phyloP scores from a whole-genome alignment of 768 basidiomycete genomes.

The Aureoboletus auriporus region DNA sequence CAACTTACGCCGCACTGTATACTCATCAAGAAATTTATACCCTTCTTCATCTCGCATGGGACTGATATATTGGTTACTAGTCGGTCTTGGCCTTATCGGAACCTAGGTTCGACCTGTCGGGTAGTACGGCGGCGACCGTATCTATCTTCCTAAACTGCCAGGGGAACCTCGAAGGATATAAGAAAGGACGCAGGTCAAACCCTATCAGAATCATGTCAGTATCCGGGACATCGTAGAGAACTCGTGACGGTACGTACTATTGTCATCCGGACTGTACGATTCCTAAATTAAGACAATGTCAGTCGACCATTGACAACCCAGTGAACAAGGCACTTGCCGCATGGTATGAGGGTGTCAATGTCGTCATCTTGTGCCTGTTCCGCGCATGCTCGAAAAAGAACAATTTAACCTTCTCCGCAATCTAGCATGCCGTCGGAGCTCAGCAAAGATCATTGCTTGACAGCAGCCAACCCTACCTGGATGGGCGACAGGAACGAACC shows the following conservation, averaged over 20 bases:
- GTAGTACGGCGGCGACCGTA: slow-evolving; percentile 69
- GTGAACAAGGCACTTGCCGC: slow-evolving; percentile 53
- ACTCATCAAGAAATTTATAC: slow-evolving; percentile 1
- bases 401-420: slow-evolving; percentile 94
- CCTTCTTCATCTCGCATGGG: background rate
- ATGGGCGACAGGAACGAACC: slow-evolving; percentile 76
- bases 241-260: slow-evolving; percentile 52
- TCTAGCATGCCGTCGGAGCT: slow-evolving; percentile 33
- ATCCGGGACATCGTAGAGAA: no score
- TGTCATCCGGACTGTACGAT: slow-evolving; percentile 95
- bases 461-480: slow-evolving; percentile 47
- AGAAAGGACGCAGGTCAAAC: slow-evolving; percentile 93
- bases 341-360: slow-evolving; percentile 89
- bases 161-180: slow-evolving; percentile 91
- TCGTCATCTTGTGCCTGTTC: slow-evolving; percentile 99
- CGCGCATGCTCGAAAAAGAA: slow-evolving; percentile 98
- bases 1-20: slow-evolving; percentile 6
- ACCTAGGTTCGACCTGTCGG: slow-evolving; percentile 54
- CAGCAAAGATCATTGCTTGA: no score
- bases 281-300: slow-evolving; percentile 47
- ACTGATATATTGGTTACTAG: slow-evolving; percentile 22
- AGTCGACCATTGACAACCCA: background rate
- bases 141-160: slow-evolving; percentile 99
- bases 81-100: slow-evolving; percentile 47
- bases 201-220: slow-evolving; percentile 41